Base-by-base conservation (phyloP, 2,329 filamentous ascomycete genomes). In the Trichoderma sp. region DNA sequence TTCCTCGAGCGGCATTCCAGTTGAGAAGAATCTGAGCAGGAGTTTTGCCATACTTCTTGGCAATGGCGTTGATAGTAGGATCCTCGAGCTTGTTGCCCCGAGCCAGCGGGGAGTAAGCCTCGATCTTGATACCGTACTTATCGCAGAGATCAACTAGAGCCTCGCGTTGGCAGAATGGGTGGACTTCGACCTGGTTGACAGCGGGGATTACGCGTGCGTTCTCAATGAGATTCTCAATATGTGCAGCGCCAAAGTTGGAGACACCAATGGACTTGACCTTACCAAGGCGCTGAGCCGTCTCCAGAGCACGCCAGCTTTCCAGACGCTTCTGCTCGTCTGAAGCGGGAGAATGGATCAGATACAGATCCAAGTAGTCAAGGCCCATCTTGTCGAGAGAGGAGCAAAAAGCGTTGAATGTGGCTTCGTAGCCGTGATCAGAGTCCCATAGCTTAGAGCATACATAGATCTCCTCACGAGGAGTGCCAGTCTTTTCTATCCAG, bases 171-270 rank as follows among this genome's bases (percentile, higher is more conserved):
- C 91, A 83, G 78, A 92, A 92, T 1, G 92, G 91, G 79, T 95
- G 91, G 72, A 88, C 88, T 82, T 94, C 92, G 75, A 94, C 90
- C 83, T 95, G 92, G 82, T 95, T 94, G 72, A 91, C 86, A 5
- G 87, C 89, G 0, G 92, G 92, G 0, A 83, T 76, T 65, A 91
- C 79, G 66, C 82, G 84, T 53, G 88, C 87, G 7, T 88, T 86
- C 73, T 84, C 74, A 1, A 89, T 79, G 35, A 89, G 79, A 56
- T 71, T 72, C 53, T 72, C 57, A n/a, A 90, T 87, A 81, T 94
- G 92, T n/a, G 79, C 76, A 59, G 92, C 86, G 0, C 92, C 92
- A 77, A 91, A 94, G 83, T 95, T 95, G 74, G 89, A 92, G 35
- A 95, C 89, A 61, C 92, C 92, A 73, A 95, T 92, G 60, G 89